Evolutionary conservation across 1,284 basidiomycete species (phyloP).

Genomic region (Meira nashicola): DNA sequence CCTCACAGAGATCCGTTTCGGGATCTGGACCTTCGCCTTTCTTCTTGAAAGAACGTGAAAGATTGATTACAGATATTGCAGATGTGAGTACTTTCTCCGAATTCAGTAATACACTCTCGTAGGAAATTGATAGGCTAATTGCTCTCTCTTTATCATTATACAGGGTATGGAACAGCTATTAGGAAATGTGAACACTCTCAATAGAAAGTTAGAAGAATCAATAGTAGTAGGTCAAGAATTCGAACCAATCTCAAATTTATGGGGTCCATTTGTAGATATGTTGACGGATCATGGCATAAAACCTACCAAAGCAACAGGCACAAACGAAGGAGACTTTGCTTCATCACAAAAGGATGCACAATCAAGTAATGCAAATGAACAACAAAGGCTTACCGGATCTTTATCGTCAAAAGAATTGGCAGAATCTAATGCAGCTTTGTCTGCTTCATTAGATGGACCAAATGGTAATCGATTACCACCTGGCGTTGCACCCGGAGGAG

Average conservation of each 20-base stretch:
- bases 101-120: constrained; percentile 1
- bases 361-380: background rate
- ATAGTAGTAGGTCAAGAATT: constrained; percentile 88
- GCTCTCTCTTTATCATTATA: background rate
- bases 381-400: background rate
- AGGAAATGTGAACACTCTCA: constrained; percentile 78
- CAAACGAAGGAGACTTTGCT: constrained; percentile 11
- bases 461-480: constrained; percentile 8
- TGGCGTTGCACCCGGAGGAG: constrained; percentile 23
- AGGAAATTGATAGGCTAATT: background rate
- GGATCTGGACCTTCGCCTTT: constrained; percentile 52
- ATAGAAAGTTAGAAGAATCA: constrained; percentile 86
- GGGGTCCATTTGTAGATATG: constrained; percentile 74
- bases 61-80: constrained; percentile 67
- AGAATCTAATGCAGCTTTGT: no score
- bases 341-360: background rate
- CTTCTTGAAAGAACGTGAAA: constrained; percentile 72
- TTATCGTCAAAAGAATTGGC: no score
- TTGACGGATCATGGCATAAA: constrained; percentile 58
- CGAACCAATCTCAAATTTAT: constrained; percentile 77
- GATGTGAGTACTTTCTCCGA: constrained; percentile 1
- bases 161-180: constrained; percentile 86
- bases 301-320: background rate
- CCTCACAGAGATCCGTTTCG: no score
- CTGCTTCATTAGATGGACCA: no score